These are phyloP conservation scores for Claviceps cyperi DNA, from an alignment of 2,329 filamentous ascomycete genomes.

Conservation along the genomic window DNA sequence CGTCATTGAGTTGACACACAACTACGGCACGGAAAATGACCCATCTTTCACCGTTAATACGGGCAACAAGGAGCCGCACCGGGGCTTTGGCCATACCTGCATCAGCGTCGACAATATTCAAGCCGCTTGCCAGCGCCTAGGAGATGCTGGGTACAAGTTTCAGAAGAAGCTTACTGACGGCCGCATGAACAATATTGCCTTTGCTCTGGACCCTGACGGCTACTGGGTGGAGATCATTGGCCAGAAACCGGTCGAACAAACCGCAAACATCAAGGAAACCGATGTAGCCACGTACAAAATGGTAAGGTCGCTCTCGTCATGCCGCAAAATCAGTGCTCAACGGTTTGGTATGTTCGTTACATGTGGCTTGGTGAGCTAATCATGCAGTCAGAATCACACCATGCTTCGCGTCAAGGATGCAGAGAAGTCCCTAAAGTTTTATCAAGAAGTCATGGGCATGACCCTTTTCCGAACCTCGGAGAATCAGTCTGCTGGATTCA, in stretches of 20 bases:
- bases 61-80: slow-evolving; percentile 79
- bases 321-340: no score
- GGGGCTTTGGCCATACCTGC: slow-evolving; percentile 75
- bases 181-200: slow-evolving; percentile 76
- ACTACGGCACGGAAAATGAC: slow-evolving; percentile 82
- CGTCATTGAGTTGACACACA: slow-evolving; percentile 71
- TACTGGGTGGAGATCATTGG: slow-evolving; percentile 80
- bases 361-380: neutral
- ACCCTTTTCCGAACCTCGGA: slow-evolving; percentile 59
- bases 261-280: slow-evolving; percentile 56
- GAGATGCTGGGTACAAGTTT: slow-evolving; percentile 82
- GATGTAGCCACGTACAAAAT: slow-evolving; percentile 63
- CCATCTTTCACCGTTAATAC: slow-evolving; percentile 67
- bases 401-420: slow-evolving; percentile 89
- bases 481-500: slow-evolving; percentile 59
- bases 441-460: slow-evolving; percentile 85
- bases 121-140: slow-evolving; percentile 76
- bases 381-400: slow-evolving; percentile 54
- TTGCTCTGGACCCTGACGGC: slow-evolving; percentile 74
- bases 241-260: slow-evolving; percentile 56
- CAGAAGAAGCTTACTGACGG: slow-evolving; percentile 91
- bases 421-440: slow-evolving; percentile 61
- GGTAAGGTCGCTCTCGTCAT: slow-evolving; percentile 21
- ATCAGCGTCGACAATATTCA: slow-evolving; percentile 75
- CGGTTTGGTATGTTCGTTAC: neutral